These are phyloP conservation scores for Paraleonurus japonicus DNA, from an alignment of 257 asterid species.

Conservation along the genomic window DNA sequence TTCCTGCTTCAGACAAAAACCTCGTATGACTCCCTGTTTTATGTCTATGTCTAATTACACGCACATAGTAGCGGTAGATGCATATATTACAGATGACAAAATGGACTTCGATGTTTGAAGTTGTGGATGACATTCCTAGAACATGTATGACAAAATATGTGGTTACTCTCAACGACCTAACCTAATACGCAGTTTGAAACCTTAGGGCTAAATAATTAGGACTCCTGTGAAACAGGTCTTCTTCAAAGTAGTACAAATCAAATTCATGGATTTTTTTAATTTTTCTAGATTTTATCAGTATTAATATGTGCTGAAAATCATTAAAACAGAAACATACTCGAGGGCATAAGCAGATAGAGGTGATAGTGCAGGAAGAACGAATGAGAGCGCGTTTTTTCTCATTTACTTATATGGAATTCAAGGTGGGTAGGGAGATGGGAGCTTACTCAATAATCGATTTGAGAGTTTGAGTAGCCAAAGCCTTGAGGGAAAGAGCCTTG, in stretches of 20 bases:
- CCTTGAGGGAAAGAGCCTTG: conserved; percentile 55
- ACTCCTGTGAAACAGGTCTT: too few species aligned
- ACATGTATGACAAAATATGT: neutral
- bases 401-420: neutral
- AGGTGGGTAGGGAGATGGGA: neutral
- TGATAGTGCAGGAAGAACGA: neutral
- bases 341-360: too few species aligned
- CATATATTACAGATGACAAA: neutral
- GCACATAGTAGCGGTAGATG: neutral
- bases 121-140: neutral
- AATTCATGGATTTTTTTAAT: too few species aligned
- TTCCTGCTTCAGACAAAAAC: conserved; percentile 15
- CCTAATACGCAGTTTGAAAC: neutral
- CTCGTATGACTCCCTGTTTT: neutral
- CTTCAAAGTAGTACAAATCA: too few species aligned
- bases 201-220: neutral
- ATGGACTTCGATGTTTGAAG: neutral
- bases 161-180: neutral
- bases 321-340: neutral
- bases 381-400: neutral
- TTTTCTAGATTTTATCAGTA: neutral
- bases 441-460: conserved; percentile 48
- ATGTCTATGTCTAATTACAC: neutral
- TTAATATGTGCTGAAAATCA: neutral
- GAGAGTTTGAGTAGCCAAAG: conserved; percentile 51